phyloP scores from a whole-genome alignment of 139 green algal species.

The Limnomonas spitsbergensis region DNA sequence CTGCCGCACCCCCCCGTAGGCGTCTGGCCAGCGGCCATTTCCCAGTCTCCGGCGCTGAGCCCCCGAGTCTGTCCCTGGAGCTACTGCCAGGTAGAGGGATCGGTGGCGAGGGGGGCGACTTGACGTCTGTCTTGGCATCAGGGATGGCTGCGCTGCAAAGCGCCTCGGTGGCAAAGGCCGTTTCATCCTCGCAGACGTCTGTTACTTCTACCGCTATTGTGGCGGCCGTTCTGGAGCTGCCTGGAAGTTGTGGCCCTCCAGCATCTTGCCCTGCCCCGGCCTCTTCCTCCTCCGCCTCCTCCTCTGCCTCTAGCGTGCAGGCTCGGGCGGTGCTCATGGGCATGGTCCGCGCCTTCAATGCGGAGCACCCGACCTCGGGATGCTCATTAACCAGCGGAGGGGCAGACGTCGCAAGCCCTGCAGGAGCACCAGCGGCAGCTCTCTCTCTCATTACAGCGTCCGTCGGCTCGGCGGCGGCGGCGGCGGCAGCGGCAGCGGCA shows the following conservation, averaged over 20 bases:
- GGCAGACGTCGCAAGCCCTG: background rate
- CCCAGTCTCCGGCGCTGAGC: too few relatives aligned
- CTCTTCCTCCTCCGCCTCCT: background rate
- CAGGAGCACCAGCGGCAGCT: too few relatives aligned
- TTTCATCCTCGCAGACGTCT: too few relatives aligned
- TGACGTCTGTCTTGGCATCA: too few relatives aligned
- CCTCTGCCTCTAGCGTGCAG: background rate
- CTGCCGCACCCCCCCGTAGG: too few relatives aligned
- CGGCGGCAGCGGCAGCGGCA: background rate
- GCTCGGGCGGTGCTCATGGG: constrained; percentile 13
- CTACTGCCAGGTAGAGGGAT: too few relatives aligned
- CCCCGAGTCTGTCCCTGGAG: too few relatives aligned
- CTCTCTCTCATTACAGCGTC: background rate
- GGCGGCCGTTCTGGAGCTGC: background rate
- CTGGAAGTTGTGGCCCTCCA: background rate
- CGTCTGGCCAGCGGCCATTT: too few relatives aligned
- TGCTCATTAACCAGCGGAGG: background rate
- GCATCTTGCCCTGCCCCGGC: background rate
- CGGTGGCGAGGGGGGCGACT: too few relatives aligned
- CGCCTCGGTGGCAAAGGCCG: too few relatives aligned
- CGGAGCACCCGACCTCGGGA: constrained; percentile 28
- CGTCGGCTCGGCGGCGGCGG: background rate
- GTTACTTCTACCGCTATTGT: constrained; percentile 1
- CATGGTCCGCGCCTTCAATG: constrained; percentile 48
- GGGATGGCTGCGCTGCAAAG: too few relatives aligned